Conservation (phyloP, 2,329 filamentous ascomycete species). For the Uncinocarpus reesii region DNA sequence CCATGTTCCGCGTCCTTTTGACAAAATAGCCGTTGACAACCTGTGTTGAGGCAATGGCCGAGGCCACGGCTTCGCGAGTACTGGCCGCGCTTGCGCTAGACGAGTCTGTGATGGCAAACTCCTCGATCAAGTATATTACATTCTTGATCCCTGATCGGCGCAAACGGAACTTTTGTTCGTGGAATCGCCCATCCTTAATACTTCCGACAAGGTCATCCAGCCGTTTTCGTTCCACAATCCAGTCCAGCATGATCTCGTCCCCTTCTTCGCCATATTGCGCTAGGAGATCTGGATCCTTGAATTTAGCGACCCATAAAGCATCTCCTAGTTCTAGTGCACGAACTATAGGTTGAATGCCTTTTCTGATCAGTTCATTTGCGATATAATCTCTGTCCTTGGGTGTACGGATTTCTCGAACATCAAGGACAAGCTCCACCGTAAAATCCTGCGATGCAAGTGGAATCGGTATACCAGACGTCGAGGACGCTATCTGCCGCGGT, state of each 20-base stretch:
- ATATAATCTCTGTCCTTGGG: conserved; percentile 68
- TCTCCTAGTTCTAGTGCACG: conserved; percentile 63
- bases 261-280: conserved; percentile 44
- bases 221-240: conserved; percentile 70
- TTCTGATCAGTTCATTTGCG: conserved; percentile 58
- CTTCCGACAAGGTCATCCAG: conserved; percentile 69
- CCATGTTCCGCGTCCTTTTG: conserved; percentile 63
- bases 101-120: conserved; percentile 52
- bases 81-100: conserved; percentile 35
- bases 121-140: conserved; percentile 69
- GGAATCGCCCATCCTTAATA: conserved; percentile 72
- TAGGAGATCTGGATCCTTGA: conserved; percentile 49
- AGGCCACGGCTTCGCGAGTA: conserved; percentile 58
- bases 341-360: conserved; percentile 55
- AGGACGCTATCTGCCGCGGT: not conserved
- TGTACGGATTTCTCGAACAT: conserved; percentile 63
- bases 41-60: conserved; percentile 65
- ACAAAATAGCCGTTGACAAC: conserved; percentile 71
- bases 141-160: conserved; percentile 62
- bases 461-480: conserved; percentile 46
- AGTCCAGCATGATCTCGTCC: conserved; percentile 65
- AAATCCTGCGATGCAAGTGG: conserved; percentile 55
- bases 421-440: conserved; percentile 61
- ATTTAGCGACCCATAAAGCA: conserved; percentile 68
- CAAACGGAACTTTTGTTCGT: conserved; percentile 74